Base-by-base conservation (phyloP, 2,329 filamentous ascomycete species). In the Magnaporthiopsis incrustans region DNA sequence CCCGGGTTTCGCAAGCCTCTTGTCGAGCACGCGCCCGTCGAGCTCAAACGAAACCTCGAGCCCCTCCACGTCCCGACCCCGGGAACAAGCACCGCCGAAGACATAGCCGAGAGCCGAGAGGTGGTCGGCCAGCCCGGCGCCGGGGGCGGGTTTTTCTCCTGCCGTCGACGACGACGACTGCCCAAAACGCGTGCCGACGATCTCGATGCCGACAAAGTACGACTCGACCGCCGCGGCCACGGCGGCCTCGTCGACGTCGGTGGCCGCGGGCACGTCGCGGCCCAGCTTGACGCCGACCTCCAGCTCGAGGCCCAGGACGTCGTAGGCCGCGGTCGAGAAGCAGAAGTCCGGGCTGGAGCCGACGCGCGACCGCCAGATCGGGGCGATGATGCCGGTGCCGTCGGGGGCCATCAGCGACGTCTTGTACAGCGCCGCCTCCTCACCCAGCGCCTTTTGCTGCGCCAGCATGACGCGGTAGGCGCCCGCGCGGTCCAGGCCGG, bases 121-220 rank as follows among this genome's bases (percentile, higher is more conserved):
- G 61, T 57, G 57, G 50, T 62, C 61, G 27, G 61, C 61, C 30
- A 62, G 44, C 26, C 27, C 61, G 26, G 50, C 26, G 15, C 18
- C 30, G 4, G 61, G 61, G 22, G 3, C 22, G 3, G 27, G 26
- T 50, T 33, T 26, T 2, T 26, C 26, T 4, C 33, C 33, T 8
- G 10, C 50, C 50, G 32, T 27, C 12, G 60, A 15, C 11, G 44
- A 15, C 11, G 44, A 5, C 27, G 27, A 25, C 38, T 38, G 7
- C 7, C 38, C n/a, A 22, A 62, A 18, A 5, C 61, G 61, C 7
- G 50, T 62, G 44, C 61, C 61, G 15, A 62, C 61, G 30, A 62
- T 57, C 61, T 62, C 53, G 50, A 62, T 25, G 27, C 61, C 61
- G 22, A 62, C 38, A 30, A 57, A 62, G 61, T 62, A 62, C 38